phyloP scores from a whole-genome alignment of 495 filamentous ascomycete genomes.

The Hypoxylon intermedium region DNA sequence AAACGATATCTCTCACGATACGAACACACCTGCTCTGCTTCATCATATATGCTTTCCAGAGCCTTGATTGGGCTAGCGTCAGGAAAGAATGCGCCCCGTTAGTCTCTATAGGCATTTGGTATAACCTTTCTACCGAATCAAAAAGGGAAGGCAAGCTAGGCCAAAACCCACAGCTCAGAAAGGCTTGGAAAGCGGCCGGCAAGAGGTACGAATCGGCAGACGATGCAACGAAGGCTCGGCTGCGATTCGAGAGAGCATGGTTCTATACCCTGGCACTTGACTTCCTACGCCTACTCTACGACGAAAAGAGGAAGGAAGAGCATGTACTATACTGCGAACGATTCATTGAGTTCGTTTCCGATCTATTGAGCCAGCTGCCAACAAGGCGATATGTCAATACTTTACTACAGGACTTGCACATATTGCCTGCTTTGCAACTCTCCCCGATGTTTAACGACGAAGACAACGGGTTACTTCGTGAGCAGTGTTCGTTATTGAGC shows the following conservation, averaged over 20 bases:
- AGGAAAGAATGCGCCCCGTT: slow-evolving; percentile 95
- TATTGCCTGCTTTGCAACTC: slow-evolving; percentile 80
- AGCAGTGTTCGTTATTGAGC: slow-evolving; percentile 76
- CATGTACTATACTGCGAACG: slow-evolving; percentile 87
- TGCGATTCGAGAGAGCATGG: slow-evolving; percentile 94
- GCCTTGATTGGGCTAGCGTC: slow-evolving; percentile 85
- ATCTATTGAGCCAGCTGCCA: slow-evolving; percentile 91
- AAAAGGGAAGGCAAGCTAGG: slow-evolving; percentile 72
- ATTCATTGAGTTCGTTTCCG: slow-evolving; percentile 88
- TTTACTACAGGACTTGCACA: slow-evolving; percentile 86
- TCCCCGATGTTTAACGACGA: slow-evolving; percentile 78
- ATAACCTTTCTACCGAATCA: slow-evolving; percentile 77
- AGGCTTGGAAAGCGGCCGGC: slow-evolving; percentile 86
- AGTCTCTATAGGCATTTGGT: slow-evolving; percentile 94
- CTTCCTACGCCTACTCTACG: slow-evolving; percentile 78
- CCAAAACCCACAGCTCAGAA: slow-evolving; percentile 72
- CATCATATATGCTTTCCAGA: slow-evolving; percentile 91
- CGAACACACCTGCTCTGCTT: slow-evolving; percentile 84
- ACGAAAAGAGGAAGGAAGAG: slow-evolving; percentile 60
- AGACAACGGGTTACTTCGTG: slow-evolving; percentile 79
- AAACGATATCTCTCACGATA: slow-evolving; percentile 70
- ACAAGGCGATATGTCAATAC: slow-evolving; percentile 94
- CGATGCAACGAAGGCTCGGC: slow-evolving; percentile 74
- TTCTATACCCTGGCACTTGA: slow-evolving; percentile 85
- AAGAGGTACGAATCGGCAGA: slow-evolving; percentile 91